Evolutionary conservation across 2,329 filamentous ascomycete species (phyloP), one percentile per base, ranked within the genome.

Genomic region (Stylonectria norvegica): DNA sequence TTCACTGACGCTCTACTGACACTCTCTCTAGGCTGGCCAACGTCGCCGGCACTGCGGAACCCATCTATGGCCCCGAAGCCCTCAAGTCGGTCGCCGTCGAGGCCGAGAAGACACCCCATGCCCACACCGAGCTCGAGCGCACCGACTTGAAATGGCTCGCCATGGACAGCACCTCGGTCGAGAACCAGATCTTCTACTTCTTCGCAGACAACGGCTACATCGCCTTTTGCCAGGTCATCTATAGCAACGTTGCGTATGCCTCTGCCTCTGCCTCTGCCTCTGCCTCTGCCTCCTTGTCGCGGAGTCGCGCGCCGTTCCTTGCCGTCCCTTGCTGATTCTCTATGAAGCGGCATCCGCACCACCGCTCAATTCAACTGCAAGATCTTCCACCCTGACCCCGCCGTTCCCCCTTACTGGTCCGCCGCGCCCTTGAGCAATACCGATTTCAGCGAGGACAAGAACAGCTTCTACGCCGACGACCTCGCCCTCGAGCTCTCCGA

Each of bases 311-410:
- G 17, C 11, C 4, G 12, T 11, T 14, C 10, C 5, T 37, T 49
- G 40, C 58, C 59, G 23, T 22, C 11, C 5, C 18, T 34, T 34
- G 32, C 53, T 56, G 38, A 55, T 34, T 29, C 16, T 48, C 38
- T 45, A 14, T 43, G 52, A 61, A 95, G 90, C 56, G 90, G 91
- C 63, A 80, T 98, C 51, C 85, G 86, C 57, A 90, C 85, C 30
- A 98, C 91, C 18, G 83, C 80, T 62, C 91, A 97, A 70, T 95
- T 97, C 78, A 96, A 88, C 72, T 81, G 79, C 67, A 97, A 97
- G 75, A 78, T 97, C 66, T 94, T 91, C 72, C 86, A 85, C 64
- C 75, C 80, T 44, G 83, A 86, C 55, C 73, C 75, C 51, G 78
- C 82, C 50, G 84, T 85, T 60, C 81, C 86, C 42, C 81, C 83